A percentile compares a stretch with the other conserved stretches of the same genome.
These are phyloP conservation scores for Ormosia semicastrata DNA, from an alignment of 306 rosid genomes.

Conservation along the genomic window DNA sequence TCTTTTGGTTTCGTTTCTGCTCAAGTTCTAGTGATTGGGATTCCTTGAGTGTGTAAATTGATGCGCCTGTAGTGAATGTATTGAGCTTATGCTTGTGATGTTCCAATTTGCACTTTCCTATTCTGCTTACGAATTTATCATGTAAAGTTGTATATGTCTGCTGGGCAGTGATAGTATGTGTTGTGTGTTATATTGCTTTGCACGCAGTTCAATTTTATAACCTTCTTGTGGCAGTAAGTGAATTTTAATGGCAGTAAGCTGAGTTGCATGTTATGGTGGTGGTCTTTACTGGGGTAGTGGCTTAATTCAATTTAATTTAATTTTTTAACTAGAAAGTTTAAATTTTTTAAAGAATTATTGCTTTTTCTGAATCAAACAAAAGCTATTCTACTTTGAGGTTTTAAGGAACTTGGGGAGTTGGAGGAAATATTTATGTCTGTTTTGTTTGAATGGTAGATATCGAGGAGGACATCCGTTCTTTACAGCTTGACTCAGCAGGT, in stretches of 20 bases:
- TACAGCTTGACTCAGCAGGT: conserved; percentile 94
- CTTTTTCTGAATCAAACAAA: neutral
- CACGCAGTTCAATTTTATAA: conserved; percentile 1
- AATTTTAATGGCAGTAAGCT: neutral
- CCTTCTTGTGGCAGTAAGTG: neutral
- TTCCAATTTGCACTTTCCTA: neutral
- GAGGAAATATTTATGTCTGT: conserved; percentile 18
- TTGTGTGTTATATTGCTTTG: neutral
- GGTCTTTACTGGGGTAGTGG: neutral
- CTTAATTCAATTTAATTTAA: neutral
- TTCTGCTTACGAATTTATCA: neutral
- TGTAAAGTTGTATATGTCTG: neutral
- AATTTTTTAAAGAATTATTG: neutral
- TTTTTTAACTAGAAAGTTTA: neutral
- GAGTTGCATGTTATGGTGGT: conserved; percentile 13
- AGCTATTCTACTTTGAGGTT: conserved; percentile 8
- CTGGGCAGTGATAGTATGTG: neutral
- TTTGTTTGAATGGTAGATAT: conserved; percentile 59
- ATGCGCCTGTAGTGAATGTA: neutral
- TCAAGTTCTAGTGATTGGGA: neutral
- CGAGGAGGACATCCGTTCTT: conserved; percentile 85
- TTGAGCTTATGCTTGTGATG: neutral
- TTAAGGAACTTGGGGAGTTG: conserved; percentile 6
- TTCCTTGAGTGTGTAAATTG: neutral
- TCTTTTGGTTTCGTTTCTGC: neutral